Base-by-base conservation (phyloP, 495 filamentous ascomycete species). In the Tuber microsphaerosporum region DNA sequence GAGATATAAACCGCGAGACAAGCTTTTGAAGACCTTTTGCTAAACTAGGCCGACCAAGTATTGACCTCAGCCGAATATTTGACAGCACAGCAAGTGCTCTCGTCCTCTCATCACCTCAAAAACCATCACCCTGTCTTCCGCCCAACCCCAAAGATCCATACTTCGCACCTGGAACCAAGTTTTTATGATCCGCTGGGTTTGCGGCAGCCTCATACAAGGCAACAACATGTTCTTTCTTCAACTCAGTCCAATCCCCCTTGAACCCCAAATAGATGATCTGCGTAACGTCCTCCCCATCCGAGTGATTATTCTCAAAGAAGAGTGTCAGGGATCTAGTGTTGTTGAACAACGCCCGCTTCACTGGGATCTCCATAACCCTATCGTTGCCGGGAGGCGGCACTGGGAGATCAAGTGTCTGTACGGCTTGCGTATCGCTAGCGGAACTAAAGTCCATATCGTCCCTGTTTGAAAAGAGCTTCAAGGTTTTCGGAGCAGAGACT, bases 141-240 rank as follows among this genome's bases (percentile, higher is more conserved):
- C 81, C 81, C 69, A 80, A 61, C 26, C 81, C 81, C 69, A 82
- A 71, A 44, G 73, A 72, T 12, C 81, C 81, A 74, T 82, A 75
- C 39, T 82, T 71, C 26, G 76, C 72, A 0, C 77, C 79, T 12
- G 76, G 75, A 3, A 81, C 79, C 16, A 79, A 48, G 48, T 79
- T 80, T 56, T 81, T 86, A 85, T 98, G 95, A 85, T 99, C 95
- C 73, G 84, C 87, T 22, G 94, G 94, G 80, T 97, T 97, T 44
- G 95, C 91, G 22, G 95, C 94, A 31, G 93, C 92, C 87, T 99
- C 95, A 84, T 98, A 99, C 70, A 97, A 78, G 77, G 97, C 92
- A 75, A 91, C 92, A 7, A 91, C 85, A 20, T 95, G 93, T 82
- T 96, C 94, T 69, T 91, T 88, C 31, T 90, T 93, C 80, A 97